These are phyloP conservation scores for Aspergillus fumigatiaffinis DNA, from an alignment of 2,329 filamentous ascomycete genomes.

Conservation along the genomic window DNA sequence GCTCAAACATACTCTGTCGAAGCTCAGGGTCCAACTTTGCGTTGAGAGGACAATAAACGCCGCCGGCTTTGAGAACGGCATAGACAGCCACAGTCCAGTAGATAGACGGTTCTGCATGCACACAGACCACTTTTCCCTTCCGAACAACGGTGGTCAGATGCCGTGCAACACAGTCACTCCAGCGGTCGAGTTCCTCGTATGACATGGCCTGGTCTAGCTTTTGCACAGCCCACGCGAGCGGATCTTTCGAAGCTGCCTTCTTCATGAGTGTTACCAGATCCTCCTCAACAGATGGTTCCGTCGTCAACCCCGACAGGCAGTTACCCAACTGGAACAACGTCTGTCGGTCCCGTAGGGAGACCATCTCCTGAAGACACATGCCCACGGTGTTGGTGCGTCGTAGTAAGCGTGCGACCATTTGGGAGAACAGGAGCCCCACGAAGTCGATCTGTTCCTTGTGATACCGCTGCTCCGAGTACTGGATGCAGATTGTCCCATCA, in stretches of 20 bases:
- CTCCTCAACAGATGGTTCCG: slow-evolving; percentile 1
- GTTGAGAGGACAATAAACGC: slow-evolving; percentile 20
- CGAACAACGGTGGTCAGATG: slow-evolving; percentile 4
- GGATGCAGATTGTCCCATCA: neutral
- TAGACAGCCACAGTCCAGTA: slow-evolving; percentile 10
- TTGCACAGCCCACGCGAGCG: neutral
- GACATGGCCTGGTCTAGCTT: slow-evolving; percentile 1
- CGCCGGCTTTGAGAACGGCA: slow-evolving; percentile 5
- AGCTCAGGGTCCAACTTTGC: slow-evolving; percentile 1
- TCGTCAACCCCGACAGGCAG: neutral
- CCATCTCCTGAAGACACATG: neutral
- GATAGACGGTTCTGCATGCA: slow-evolving; percentile 15
- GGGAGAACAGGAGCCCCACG: neutral
- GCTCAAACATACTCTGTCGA: neutral
- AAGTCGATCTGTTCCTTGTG: neutral
- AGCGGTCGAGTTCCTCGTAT: slow-evolving; percentile 2
- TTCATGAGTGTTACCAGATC: slow-evolving; percentile 4
- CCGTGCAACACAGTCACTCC: neutral
- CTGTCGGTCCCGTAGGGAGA: neutral
- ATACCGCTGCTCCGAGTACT: neutral
- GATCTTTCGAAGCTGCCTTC: neutral
- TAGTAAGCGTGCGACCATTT: neutral
- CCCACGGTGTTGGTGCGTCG: neutral
- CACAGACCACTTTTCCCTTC: slow-evolving; percentile 3
- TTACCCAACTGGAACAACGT: neutral